These are phyloP conservation scores for Aspergillus pseudonomiae DNA, from an alignment of 2,329 filamentous ascomycete genomes.

Conservation along the genomic window DNA sequence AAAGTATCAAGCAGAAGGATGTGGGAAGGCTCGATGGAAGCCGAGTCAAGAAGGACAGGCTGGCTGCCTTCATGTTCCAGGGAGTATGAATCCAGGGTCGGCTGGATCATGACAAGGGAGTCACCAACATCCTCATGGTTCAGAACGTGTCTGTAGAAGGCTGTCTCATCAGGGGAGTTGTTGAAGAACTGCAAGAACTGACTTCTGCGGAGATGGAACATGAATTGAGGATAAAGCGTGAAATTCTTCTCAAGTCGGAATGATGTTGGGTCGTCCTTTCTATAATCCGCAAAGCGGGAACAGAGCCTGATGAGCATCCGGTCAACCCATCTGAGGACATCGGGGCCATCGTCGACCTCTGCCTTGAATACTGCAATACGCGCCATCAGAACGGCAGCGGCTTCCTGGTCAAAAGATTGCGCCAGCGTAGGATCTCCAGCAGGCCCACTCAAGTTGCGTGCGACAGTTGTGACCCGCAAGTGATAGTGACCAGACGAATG, in stretches of 20 bases:
- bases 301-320: conserved; percentile 97
- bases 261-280: conserved; percentile 96
- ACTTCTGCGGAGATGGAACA: conserved; percentile 97
- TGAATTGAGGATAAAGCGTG: conserved; percentile 97
- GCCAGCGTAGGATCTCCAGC: conserved; percentile 93
- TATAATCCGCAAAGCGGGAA: conserved; percentile 94
- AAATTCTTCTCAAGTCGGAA: conserved; percentile 99
- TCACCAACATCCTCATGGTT: conserved; percentile 98
- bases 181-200: conserved; percentile 99
- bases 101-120: conserved; percentile 98
- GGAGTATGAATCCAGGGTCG: conserved; percentile 94
- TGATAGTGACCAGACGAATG: conserved; percentile 96
- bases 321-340: conserved; percentile 96
- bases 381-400: conserved; percentile 97
- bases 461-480: conserved; percentile 90
- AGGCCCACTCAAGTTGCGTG: conserved; percentile 86
- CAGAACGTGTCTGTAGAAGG: conserved; percentile 96
- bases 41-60: conserved; percentile 93
- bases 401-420: conserved; percentile 97
- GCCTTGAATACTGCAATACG: conserved; percentile 98
- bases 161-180: conserved; percentile 97
- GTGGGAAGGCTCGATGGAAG: conserved; percentile 91
- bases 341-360: conserved; percentile 97
- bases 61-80: conserved; percentile 92
- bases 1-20: conserved; percentile 96